Evolutionary conservation across 2,329 filamentous ascomycete genomes (phyloP).

Genomic region (Aspergillus vadensis): DNA sequence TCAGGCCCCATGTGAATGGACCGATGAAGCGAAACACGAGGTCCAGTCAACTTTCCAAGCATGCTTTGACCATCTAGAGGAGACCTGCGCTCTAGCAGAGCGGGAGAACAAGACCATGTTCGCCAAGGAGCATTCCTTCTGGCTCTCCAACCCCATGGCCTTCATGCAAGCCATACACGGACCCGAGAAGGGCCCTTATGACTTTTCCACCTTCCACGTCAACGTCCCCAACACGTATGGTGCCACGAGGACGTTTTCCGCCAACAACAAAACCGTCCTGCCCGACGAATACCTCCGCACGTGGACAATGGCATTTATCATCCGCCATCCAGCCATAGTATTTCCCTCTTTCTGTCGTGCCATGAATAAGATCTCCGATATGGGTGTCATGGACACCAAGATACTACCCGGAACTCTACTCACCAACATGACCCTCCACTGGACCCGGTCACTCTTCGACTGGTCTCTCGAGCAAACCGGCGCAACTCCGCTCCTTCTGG

Average conservation of each 20-base stretch:
- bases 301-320: constrained; percentile 3
- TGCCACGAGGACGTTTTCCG: constrained; percentile 23
- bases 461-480: not conserved
- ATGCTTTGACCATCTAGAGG: constrained; percentile 31
- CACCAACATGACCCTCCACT: not conserved
- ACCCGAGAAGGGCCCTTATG: constrained; percentile 3
- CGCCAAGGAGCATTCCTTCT: constrained; percentile 41
- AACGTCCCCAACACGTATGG: constrained; percentile 22
- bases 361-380: not conserved
- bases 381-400: not conserved
- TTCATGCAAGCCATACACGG: constrained; percentile 20
- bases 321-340: constrained; percentile 1
- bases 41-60: constrained; percentile 28
- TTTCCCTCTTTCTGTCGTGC: constrained; percentile 3
- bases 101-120: constrained; percentile 33
- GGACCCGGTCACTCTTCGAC: not conserved
- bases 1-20: constrained; percentile 31
- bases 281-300: constrained; percentile 2
- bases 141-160: constrained; percentile 27
- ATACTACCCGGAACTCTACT: not conserved
- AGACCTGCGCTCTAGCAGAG: constrained; percentile 24
- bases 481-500: not conserved
- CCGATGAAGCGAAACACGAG: constrained; percentile 26
- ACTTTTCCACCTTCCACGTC: constrained; percentile 19
- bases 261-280: not conserved